Base-by-base conservation (phyloP, 2,329 filamentous ascomycete genomes). In the Amesomyces nigricolor region DNA sequence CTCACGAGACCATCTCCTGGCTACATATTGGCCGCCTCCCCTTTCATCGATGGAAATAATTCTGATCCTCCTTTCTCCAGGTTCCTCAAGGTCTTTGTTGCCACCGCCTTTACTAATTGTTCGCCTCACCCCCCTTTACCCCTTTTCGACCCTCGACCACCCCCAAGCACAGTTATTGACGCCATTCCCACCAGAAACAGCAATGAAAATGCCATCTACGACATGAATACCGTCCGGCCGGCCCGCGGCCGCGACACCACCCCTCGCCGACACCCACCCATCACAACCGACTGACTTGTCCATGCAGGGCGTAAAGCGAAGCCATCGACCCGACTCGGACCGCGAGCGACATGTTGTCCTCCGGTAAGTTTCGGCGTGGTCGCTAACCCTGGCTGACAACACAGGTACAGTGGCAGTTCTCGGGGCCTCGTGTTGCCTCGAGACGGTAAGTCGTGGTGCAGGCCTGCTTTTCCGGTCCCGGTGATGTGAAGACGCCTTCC, bases 341-440 rank as follows among this genome's bases (percentile, higher is more conserved):
- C 44, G 54, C 35, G 48, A 56, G 48, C 48, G 48, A 56, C 44
- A 43, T 38, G 4, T 30, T 48, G 48, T 56, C 48, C 44, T 56
- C 54, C 54, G 54, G 54, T 52, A 52, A 56, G 54, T 48, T 55
- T 56, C 47, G 48, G 54, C 44, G 54, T 51, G 54, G 54, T 56
- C 42, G 54, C 54, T 56, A 51, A 56, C 54, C 17, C 48, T 17
- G 14, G 29, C 43, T 51, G 48, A 52, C 37, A 5, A 52, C 10
- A 7, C 29, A 47, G 44, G 38, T 43, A 38, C 48, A 51, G 53
- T 35, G 26, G 5, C 26, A 43, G 17, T 17, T 22, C 17, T 8
- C 17, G 8, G n/a, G 6, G 13, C 22, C 29, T 37, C 40, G 5
- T 26, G 6, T 5, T 9, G 35, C 30, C 11, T 29, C 17, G 40